Evolutionary conservation across 176 grass and related monocot genomes (phyloP).

Genomic region (Eleusine indica): DNA sequence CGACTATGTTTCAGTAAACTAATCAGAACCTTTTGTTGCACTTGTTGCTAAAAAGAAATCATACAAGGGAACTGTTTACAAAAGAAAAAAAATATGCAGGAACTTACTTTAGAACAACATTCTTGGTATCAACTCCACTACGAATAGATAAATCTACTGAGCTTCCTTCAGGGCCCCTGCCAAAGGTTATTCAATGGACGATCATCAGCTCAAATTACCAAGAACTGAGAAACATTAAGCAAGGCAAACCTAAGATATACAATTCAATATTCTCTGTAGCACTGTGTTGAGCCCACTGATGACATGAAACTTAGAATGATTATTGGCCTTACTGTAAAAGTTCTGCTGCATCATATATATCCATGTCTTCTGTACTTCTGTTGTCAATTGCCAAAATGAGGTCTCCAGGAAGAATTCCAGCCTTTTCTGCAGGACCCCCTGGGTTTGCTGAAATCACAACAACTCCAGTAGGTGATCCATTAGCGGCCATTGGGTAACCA

Average conservation of each 20-base stretch:
- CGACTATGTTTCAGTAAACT: background rate
- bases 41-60: background rate
- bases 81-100: background rate
- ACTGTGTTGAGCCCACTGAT: slow-evolving; percentile 1
- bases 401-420: slow-evolving; percentile 82
- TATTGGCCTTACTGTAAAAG: slow-evolving; percentile 68
- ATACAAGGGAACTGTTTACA: background rate
- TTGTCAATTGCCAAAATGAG: slow-evolving; percentile 86
- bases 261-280: slow-evolving; percentile 10
- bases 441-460: slow-evolving; percentile 78
- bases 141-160: slow-evolving; percentile 75
- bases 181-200: slow-evolving; percentile 7
- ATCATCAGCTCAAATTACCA: background rate
- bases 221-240: background rate
- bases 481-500: slow-evolving; percentile 63
- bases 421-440: slow-evolving; percentile 85
- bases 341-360: slow-evolving; percentile 96
- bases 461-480: slow-evolving; percentile 72
- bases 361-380: slow-evolving; percentile 75
- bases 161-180: slow-evolving; percentile 91
- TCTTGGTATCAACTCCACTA: slow-evolving; percentile 64
- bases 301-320: background rate
- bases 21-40: background rate
- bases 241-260: slow-evolving; percentile 10
- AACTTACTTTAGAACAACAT: slow-evolving; percentile 72